A percentile compares a stretch with the other conserved stretches of the same genome.
Conservation (phyloP, 129 eudicot species). For the Smallanthus sonchifolius region DNA sequence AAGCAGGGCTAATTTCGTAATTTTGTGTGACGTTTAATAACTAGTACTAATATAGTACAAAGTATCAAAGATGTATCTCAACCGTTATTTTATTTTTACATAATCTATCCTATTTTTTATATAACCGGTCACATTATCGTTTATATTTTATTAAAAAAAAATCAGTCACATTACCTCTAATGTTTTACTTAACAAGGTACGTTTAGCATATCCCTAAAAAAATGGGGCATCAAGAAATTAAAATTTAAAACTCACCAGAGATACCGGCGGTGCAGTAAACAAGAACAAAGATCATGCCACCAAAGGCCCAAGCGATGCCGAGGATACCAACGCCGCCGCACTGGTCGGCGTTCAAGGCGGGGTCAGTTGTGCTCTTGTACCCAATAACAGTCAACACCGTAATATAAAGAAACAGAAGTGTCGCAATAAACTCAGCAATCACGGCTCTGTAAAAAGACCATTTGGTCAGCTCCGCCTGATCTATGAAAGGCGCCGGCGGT, state of each 20-base stretch:
- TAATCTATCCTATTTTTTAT: too few relatives aligned
- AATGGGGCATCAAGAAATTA: not conserved
- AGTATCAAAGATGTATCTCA: too few relatives aligned
- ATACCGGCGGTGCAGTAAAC: constrained; percentile 20
- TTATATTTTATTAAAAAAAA: too few relatives aligned
- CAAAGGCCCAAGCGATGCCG: constrained; percentile 7
- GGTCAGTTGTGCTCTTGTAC: constrained; percentile 6
- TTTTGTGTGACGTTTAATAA: too few relatives aligned
- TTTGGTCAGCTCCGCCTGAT: not conserved
- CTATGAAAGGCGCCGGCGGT: not conserved
- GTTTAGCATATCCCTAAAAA: not conserved
- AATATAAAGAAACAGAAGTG: not conserved
- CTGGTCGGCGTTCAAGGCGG: constrained; percentile 2
- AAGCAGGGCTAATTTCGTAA: not conserved
- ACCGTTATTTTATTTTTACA: too few relatives aligned
- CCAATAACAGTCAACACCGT: constrained; percentile 4
- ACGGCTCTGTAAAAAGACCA: constrained; percentile 10
- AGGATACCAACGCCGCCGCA: constrained; percentile 3
- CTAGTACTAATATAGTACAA: too few relatives aligned
- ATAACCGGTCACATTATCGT: too few relatives aligned
- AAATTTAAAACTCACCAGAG: not conserved
- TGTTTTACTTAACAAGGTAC: too few relatives aligned
- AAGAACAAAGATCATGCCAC: constrained; percentile 1
- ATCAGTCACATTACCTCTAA: too few relatives aligned
- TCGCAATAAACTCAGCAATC: constrained; percentile 10